Conservation (phyloP, 2,329 filamentous ascomycete species). For the Parastagonospora nodorum region DNA sequence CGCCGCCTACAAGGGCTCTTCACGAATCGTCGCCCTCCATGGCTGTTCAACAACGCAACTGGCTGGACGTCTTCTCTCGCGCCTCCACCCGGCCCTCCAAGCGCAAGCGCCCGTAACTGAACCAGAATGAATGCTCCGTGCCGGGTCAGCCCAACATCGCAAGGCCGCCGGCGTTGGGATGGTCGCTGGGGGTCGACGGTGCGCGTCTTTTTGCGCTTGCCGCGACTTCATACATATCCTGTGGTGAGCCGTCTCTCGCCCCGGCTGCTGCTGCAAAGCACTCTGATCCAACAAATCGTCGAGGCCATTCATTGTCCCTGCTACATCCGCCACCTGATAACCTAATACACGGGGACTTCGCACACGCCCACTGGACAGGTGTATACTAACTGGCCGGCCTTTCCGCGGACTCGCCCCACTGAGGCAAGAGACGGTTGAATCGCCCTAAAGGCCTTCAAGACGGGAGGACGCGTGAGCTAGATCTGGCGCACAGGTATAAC, state of each 20-base stretch:
- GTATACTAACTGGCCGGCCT: constrained; percentile 25
- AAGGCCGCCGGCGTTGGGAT: constrained; percentile 30
- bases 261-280: constrained; percentile 30
- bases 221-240: constrained; percentile 41
- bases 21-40: constrained; percentile 44
- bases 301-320: constrained; percentile 13
- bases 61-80: constrained; percentile 32
- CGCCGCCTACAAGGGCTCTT: constrained; percentile 35
- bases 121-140: constrained; percentile 37
- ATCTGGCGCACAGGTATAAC: constrained; percentile 31
- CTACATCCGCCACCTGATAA: not conserved
- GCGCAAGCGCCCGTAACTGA: constrained; percentile 44
- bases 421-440: constrained; percentile 35
- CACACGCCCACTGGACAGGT: too few relatives aligned
- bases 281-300: constrained; percentile 33
- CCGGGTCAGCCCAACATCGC: constrained; percentile 32
- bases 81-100: constrained; percentile 39
- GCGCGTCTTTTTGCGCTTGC: constrained; percentile 32
- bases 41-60: constrained; percentile 35
- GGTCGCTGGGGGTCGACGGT: constrained; percentile 15
- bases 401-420: constrained; percentile 36
- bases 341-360: too few relatives aligned
- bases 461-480: constrained; percentile 33
- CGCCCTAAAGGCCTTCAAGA: constrained; percentile 24
- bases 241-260: constrained; percentile 19